Base-by-base conservation (phyloP, 2,329 filamentous ascomycete genomes). In the Septoria petroselini region DNA sequence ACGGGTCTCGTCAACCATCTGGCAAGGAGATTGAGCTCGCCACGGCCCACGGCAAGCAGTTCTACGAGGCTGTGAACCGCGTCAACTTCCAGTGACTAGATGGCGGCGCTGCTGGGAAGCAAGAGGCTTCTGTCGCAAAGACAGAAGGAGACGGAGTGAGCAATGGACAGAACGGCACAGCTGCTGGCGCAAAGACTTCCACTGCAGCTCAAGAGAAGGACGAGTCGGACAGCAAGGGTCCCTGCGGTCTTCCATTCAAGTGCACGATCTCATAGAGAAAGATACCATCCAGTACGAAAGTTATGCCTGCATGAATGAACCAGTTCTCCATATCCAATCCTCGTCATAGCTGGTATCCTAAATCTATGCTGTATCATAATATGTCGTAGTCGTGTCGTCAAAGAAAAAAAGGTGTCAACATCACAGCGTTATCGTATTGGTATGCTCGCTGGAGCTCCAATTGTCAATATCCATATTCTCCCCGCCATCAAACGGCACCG, bases 1-100 rank as follows among this genome's bases (percentile, higher is more conserved):
- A 96, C 63, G 93, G 93, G 62, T 88, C 85, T 52, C 85, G 93
- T 66, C 84, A 91, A 77, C 93, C 93, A 41, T 75, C 78, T 12
- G 68, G 74, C 7, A 77, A 82, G 61, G 93, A 98, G 78, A 74
- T 95, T 55, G 78, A 86, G 70, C 68, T 97, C 55, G 93, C 93
- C 53, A 79, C 76, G 55, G 79, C 80, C 62, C 93, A 98, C 76
- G 93, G 93, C 71, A 84, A 89, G 78, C 67, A 74, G 47, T 98
- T 97, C 76, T 95, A 87, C 73, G 73, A 86, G 71, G 75, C 80
- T 52, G 80, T 95, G 47, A 71, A 80, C 67, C 91, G 89, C 80
- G 77, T 81, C 60, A 78, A 74, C 70, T 63, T 63, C 44, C 79
- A 79, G 62, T 95, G 87, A 95, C 85, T 93, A 75, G 79, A 88